phyloP scores from a whole-genome alignment of 768 basidiomycete species.

The Lentinula raphanica region DNA sequence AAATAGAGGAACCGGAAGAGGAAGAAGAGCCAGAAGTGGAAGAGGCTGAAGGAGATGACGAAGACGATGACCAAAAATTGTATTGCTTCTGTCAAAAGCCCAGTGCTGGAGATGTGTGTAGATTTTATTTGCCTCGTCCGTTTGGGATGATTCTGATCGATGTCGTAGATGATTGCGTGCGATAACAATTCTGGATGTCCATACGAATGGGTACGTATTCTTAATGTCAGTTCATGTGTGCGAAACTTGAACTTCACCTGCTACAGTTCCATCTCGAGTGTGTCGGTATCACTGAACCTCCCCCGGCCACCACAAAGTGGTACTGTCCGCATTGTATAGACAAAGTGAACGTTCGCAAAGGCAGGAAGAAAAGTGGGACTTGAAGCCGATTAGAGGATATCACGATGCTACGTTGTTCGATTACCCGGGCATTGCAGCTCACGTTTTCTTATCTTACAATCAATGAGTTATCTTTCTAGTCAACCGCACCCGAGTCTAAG shows the following conservation, averaged over 20 bases:
- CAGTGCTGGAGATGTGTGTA: conserved; percentile 45
- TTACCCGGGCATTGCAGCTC: background rate
- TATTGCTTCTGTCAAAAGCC: conserved; percentile 51
- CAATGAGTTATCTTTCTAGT: background rate
- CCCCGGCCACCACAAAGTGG: conserved; percentile 48
- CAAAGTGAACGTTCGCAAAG: conserved; percentile 28
- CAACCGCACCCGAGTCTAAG: background rate
- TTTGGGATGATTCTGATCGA: background rate
- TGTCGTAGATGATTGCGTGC: conserved; percentile 61
- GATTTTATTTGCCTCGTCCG: background rate
- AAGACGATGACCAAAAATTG: conserved; percentile 41
- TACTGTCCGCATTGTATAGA: conserved; percentile 40
- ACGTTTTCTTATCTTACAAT: background rate
- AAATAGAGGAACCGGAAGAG: conserved; percentile 20
- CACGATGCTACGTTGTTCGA: background rate
- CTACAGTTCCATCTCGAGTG: conserved; percentile 59
- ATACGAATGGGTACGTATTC: conserved; percentile 59
- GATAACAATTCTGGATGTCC: conserved; percentile 58
- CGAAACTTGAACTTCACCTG: background rate
- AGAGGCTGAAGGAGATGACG: conserved; percentile 35
- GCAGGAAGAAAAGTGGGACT: conserved; percentile 29
- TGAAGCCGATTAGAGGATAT: background rate
- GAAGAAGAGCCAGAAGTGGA: conserved; percentile 34
- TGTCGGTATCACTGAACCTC: conserved; percentile 45
- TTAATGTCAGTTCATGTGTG: background rate